These are phyloP conservation scores for Xanthoparmelia taractica DNA, from an alignment of 495 filamentous ascomycete genomes.

Conservation along the genomic window DNA sequence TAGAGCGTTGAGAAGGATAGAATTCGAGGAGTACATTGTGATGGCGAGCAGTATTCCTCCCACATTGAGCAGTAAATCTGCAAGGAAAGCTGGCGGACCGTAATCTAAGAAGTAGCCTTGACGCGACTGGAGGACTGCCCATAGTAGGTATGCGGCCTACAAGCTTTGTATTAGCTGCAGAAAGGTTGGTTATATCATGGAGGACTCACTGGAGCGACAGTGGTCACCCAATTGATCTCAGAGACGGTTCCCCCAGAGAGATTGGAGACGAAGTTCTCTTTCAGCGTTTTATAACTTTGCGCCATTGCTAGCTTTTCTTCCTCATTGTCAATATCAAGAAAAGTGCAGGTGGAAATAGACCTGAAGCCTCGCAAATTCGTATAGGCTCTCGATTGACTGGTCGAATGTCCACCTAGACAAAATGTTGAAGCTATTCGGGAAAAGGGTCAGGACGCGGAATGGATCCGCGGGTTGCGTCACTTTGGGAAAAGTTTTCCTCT, in stretches of 20 bases:
- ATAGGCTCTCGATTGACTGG: not conserved
- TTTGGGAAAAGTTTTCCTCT: not conserved
- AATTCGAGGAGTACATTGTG: constrained; percentile 73
- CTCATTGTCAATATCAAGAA: not conserved
- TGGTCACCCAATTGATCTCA: constrained; percentile 81
- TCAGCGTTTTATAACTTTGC: constrained; percentile 72
- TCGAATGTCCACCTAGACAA: not conserved
- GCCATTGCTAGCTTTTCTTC: too few relatives aligned
- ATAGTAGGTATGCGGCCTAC: constrained; percentile 74
- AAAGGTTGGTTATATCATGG: constrained; percentile 6
- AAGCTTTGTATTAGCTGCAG: constrained; percentile 8
- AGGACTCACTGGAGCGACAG: constrained; percentile 69
- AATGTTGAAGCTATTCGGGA: constrained; percentile 2
- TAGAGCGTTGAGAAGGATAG: constrained; percentile 67
- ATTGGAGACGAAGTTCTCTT: constrained; percentile 92
- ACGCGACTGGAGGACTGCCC: constrained; percentile 85
- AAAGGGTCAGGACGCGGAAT: not conserved
- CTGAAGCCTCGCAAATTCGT: not conserved
- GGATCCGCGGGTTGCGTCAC: not conserved
- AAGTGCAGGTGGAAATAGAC: not conserved
- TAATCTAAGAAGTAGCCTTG: constrained; percentile 76
- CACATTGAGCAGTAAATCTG: constrained; percentile 85
- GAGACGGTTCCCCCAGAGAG: constrained; percentile 73
- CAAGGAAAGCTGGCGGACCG: constrained; percentile 53
- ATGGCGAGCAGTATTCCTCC: constrained; percentile 71